Evolutionary conservation across 2,329 filamentous ascomycete genomes (phyloP).

Genomic region (Byssochlamys sp.): DNA sequence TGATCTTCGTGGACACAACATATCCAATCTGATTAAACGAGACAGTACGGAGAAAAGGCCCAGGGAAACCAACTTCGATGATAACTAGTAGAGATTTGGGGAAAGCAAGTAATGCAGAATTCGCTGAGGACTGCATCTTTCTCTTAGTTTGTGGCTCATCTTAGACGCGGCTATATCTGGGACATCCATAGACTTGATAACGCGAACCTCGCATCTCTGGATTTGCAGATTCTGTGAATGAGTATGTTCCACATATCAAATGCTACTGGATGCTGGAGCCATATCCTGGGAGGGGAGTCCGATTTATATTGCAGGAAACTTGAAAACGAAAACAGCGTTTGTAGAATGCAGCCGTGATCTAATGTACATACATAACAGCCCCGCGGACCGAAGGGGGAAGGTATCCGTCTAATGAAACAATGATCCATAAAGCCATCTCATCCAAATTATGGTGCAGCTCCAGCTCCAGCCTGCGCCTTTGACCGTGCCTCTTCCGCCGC

Average conservation of each 20-base stretch:
- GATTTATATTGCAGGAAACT: not conserved
- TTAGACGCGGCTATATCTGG: too few relatives aligned
- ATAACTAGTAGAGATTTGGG: too few relatives aligned
- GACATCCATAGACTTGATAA: too few relatives aligned
- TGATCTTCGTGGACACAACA: too few relatives aligned
- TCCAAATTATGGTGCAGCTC: not conserved
- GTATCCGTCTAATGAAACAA: slow-evolving; percentile 10
- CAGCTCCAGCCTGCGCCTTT: slow-evolving; percentile 6
- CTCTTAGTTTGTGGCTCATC: too few relatives aligned
- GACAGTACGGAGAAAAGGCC: too few relatives aligned
- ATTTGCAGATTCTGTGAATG: too few relatives aligned
- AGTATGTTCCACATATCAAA: not conserved
- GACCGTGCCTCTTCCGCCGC: slow-evolving; percentile 33
- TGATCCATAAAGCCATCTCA: slow-evolving; percentile 5
- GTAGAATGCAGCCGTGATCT: not conserved
- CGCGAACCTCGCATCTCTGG: too few relatives aligned
- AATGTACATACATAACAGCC: slow-evolving; percentile 5
- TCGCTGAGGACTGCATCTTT: too few relatives aligned
- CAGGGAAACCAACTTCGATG: too few relatives aligned
- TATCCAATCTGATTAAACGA: too few relatives aligned
- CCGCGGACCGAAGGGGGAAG: slow-evolving; percentile 1
- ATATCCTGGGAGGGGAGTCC: not conserved
- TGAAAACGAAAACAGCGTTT: not conserved
- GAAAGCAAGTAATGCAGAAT: too few relatives aligned
- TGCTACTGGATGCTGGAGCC: not conserved